Evolutionary conservation across 768 basidiomycete genomes (phyloP), one percentile per base, ranked within the genome.

Genomic region (Rhizopogon vinicolor): DNA sequence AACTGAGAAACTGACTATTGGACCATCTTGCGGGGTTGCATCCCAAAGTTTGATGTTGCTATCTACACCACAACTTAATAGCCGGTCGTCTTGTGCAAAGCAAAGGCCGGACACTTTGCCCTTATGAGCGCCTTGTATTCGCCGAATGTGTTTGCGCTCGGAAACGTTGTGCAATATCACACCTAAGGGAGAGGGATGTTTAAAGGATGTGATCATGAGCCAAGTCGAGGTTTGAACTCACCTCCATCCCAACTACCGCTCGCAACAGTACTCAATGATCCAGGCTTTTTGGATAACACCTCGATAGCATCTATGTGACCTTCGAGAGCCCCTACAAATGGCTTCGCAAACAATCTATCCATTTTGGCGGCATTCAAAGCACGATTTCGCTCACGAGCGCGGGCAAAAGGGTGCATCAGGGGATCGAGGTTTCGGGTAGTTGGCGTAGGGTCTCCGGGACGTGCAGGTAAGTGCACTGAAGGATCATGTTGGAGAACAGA

Each of bases 241-340:
- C 91, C 91, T 75, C 97, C 97, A 68, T 98, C 94, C 81, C 95
- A 98, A 61, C 91, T 91, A 19, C 91, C 95, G 64, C 93, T 96
- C 0, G 91, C 95, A 18, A 98, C 79, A 28, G 85, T 78, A 16
- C 84, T 85, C 22, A 97, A 74, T 1, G 88, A 83, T 16, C 85
- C 83, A 18, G 86, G 84, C 58, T 84, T 87, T 62, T 82, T 85
- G 14, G 81, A 81, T 56, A 98, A 73, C 18, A 85, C 83, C 72
- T 97, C 95, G n/a, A 98, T 87, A 16, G 93, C 93, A 67, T 98
- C 95, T 40, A 89, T 78, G 69, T 98, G 97, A 2, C 97, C 97
- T 57, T 97, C 95, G 48, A 99, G 68, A 51, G 84, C 80, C 39
- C 83, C 91, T 14, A 99, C 78, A 64, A 98, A 98, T 0, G 97